A percentile compares a stretch with the other conserved stretches of the same genome.
Evolutionary conservation across 768 basidiomycete species (phyloP).

Genomic region (Albatrellus ellisii): DNA sequence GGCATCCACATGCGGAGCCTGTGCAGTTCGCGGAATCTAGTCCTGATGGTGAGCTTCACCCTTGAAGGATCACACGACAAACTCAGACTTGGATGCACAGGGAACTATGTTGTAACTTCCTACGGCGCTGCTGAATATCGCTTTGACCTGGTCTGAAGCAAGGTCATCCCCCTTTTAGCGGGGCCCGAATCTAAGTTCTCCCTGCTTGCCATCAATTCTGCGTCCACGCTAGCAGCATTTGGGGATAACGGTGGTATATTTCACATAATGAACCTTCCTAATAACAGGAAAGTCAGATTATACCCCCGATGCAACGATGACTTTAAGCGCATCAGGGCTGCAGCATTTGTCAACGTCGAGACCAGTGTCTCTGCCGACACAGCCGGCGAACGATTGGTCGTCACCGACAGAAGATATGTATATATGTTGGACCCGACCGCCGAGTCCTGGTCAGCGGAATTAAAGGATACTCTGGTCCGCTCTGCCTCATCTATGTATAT

Average conservation of each 20-base stretch:
- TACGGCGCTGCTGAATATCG: conserved; percentile 78
- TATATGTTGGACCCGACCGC: conserved; percentile 92
- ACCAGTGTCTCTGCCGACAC: too few relatives aligned
- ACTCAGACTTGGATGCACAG: conserved; percentile 22
- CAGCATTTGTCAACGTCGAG: conserved; percentile 74
- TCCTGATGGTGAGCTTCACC: conserved; percentile 54
- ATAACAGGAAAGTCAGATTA: conserved; percentile 74
- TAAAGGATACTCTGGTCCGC: conserved; percentile 73
- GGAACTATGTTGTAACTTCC: conserved; percentile 82
- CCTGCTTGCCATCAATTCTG: conserved; percentile 69
- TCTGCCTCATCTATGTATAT: background rate
- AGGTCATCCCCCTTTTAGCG: conserved; percentile 70
- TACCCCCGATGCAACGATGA: conserved; percentile 75
- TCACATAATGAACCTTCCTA: conserved; percentile 72
- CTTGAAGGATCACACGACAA: background rate
- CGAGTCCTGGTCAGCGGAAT: conserved; percentile 68
- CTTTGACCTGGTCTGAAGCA: conserved; percentile 85
- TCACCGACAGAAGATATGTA: conserved; percentile 82
- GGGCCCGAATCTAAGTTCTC: conserved; percentile 78
- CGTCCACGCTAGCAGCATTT: conserved; percentile 83
- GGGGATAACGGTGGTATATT: conserved; percentile 81
- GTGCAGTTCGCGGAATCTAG: conserved; percentile 86
- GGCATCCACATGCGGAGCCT: conserved; percentile 77
- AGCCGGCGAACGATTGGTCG: conserved; percentile 46
- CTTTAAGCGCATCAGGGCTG: conserved; percentile 79